phyloP scores from a whole-genome alignment of 495 filamentous ascomycete species.

The Trichoderma asperelloides region DNA sequence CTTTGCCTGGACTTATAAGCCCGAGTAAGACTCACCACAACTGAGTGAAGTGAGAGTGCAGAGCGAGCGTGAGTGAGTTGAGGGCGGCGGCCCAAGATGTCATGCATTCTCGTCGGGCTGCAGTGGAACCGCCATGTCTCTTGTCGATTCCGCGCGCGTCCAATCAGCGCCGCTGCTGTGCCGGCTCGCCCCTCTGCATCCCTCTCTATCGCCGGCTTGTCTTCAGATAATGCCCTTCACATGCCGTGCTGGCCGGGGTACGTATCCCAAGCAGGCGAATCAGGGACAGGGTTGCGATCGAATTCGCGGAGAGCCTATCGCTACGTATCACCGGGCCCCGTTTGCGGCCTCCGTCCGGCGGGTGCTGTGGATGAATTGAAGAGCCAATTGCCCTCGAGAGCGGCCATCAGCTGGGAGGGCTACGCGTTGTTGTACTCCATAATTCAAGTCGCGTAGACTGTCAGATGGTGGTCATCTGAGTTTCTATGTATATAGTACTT shows the following conservation, averaged over 20 bases:
- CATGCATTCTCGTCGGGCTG: not conserved
- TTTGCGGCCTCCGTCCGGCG: not conserved
- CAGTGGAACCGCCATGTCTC: not conserved
- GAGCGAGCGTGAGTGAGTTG: not conserved
- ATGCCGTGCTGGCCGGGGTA: not conserved
- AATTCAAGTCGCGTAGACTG: not conserved
- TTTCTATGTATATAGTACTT: no score
- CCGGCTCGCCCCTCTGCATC: not conserved
- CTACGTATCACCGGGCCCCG: not conserved
- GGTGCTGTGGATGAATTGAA: not conserved
- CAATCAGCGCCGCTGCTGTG: not conserved
- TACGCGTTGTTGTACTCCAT: not conserved
- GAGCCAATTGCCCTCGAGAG: conserved; percentile 1
- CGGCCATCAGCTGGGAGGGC: not conserved
- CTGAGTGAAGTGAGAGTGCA: not conserved
- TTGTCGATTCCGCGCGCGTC: not conserved
- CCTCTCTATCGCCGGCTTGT: not conserved
- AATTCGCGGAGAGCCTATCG: conserved; percentile 5
- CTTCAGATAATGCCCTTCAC: not conserved
- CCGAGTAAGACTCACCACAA: not conserved
- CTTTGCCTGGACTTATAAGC: not conserved
- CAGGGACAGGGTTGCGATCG: not conserved
- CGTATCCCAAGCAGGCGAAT: not conserved
- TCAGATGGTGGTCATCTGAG: not conserved
- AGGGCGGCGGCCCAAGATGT: not conserved